Base-by-base conservation (phyloP, 2,329 filamentous ascomycete genomes). In the Aspergillus sp. region DNA sequence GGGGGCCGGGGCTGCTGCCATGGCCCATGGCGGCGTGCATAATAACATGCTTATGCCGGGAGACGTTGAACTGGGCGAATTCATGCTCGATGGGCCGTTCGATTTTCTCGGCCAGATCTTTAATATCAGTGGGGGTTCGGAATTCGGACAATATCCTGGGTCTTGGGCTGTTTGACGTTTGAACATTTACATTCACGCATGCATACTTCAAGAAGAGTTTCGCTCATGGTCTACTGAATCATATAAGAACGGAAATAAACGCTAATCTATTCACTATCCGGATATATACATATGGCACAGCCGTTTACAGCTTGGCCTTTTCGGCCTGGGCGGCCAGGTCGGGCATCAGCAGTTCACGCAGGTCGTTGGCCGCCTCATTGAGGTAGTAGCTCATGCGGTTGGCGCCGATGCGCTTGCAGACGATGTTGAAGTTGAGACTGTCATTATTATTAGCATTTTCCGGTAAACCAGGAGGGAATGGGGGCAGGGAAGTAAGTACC, bases 341-440 rank as follows among this genome's bases (percentile, higher is more conserved):
- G 26, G 88, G 85, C 61, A 87, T 72, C 67, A 98, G 79, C 45
- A 98, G 71, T 57, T 95, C 90, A 54, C 90, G 80, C 66, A 98
- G 82, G 54, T 98, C 93, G 51, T 82, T 79, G 1, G 91, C 93
- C 0, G 93, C 91, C 72, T 98, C 93, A 62, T 89, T 94, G 56
- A 98, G 75, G 72, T 88, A 98, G 77, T 91, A 87, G 71, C 87
- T 93, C 91, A 98, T 95, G 57, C 86, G 84, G 60, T 93, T 83
- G 63, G 85, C 88, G 40, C 91, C 93, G 43, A 96, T 75, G 48
- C 86, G 83, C 79, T 97, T 98, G 66, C 86, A 93, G 55, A 94
- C 90, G 57, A 98, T 82, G 73, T 98, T 98, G 76, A 98, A 97
- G 79, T 97, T 93, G 54, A 98, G 79, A 69, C 88, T 94, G 54